These are phyloP conservation scores for Aquilaria sinensis DNA, from an alignment of 345 rosid genomes.

Conservation along the genomic window DNA sequence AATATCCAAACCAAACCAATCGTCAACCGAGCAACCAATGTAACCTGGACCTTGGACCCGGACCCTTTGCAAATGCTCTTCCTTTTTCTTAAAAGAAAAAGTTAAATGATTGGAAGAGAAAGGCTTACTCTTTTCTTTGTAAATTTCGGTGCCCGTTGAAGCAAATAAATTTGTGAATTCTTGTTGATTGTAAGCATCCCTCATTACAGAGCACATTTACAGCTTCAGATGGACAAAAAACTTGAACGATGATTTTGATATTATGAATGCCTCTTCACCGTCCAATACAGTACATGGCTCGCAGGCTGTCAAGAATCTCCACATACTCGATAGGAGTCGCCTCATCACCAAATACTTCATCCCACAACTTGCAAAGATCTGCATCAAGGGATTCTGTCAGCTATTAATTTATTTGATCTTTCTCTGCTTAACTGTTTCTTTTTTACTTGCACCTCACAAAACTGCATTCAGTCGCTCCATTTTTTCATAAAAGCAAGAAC, in stretches of 20 bases:
- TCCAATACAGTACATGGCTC: slow-evolving; percentile 39
- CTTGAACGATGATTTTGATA: not conserved
- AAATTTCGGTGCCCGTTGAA: no score
- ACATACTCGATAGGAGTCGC: slow-evolving; percentile 56
- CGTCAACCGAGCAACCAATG: no score
- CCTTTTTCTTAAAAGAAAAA: not conserved
- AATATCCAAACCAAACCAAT: no score
- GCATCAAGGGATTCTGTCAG: slow-evolving; percentile 25
- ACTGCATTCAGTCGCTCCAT: no score
- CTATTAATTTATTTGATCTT: not conserved
- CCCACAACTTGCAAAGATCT: slow-evolving; percentile 79
- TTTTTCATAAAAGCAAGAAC: no score
- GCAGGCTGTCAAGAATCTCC: slow-evolving; percentile 53
- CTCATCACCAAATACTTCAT: slow-evolving; percentile 52
- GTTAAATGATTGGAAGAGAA: not conserved
- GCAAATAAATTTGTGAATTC: no score
- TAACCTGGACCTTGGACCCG: no score
- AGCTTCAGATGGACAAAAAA: no score
- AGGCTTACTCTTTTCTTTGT: not conserved
- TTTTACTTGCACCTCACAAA: no score
- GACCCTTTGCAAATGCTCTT: not conserved
- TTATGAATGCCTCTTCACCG: slow-evolving; percentile 10
- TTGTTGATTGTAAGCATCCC: no score
- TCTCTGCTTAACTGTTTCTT: no score
- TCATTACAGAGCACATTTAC: not conserved